Conservation (phyloP, 441 rosid genomes). For the Brassica hybrid region DNA sequence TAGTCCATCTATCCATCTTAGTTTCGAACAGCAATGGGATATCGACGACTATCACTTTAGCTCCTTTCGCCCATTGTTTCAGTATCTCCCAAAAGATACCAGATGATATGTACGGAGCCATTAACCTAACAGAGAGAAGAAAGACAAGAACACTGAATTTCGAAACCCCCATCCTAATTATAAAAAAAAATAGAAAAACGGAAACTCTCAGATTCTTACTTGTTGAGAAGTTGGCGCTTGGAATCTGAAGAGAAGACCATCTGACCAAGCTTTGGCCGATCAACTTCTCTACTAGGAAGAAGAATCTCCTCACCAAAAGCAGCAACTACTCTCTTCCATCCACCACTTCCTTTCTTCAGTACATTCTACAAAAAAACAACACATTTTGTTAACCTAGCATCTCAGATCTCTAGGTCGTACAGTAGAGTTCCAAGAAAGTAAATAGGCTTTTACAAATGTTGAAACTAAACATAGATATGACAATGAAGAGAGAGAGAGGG, state of each 20-base stretch:
- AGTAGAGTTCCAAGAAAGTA: not conserved
- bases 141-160: not conserved
- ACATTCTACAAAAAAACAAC: conserved; percentile 58
- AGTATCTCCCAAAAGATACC: conserved; percentile 67
- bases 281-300: conserved; percentile 48
- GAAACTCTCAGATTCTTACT: conserved; percentile 45
- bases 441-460: no score
- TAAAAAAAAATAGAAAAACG: not conserved
- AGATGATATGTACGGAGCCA: conserved; percentile 77
- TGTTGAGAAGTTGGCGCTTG: conserved; percentile 78
- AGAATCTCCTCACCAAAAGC: conserved; percentile 81
- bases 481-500: conserved; percentile 27
- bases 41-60: conserved; percentile 64
- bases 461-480: not conserved
- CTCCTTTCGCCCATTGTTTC: conserved; percentile 70
- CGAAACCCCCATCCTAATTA: not conserved
- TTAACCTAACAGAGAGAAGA: conserved; percentile 44
- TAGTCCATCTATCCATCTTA: conserved; percentile 78
- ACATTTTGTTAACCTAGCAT: not conserved
- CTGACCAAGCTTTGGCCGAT: conserved; percentile 77
- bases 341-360: conserved; percentile 72
- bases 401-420: not conserved
- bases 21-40: conserved; percentile 83
- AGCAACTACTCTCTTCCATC: conserved; percentile 78
- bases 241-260: conserved; percentile 80